Base-by-base conservation (phyloP, 805 yeast species). In the Monosporozyma aerobia region DNA sequence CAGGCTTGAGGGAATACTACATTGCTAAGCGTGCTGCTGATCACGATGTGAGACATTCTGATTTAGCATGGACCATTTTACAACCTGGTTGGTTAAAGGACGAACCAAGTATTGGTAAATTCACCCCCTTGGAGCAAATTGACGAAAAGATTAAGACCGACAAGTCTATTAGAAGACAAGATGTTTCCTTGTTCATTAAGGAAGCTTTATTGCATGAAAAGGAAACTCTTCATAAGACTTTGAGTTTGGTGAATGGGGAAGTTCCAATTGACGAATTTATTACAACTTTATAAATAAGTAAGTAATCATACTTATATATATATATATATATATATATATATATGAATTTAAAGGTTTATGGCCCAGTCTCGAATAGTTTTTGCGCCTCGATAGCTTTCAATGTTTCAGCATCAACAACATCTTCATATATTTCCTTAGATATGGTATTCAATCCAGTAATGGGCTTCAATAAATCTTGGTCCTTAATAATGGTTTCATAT, bases 21-120 rank as follows among this genome's bases (percentile, higher is more conserved):
- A 78, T 79, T 53, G 82, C 85, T 13, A 82, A 82, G 65, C 77
- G 77, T 59, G 79, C 79, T 51, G 85, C 87, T 3, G 87, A 82
- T 60, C 63, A 72, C 45, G 70, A 68, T 46, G 57, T 75, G 50
- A 73, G 74, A 52, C 63, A 67, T 29, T 62, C 73, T 10, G 63
- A 67, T 1, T 69, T 77, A 57, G 77, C 80, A 57, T 82, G 71
- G 69, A 81, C 86, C 1, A 79, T 82, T 49, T 62, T 82, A 47
- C 78, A 75, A 56, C 87, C 87, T 1, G 80, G 82, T 2, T 9
- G 49, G 13, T 69, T 58, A 23, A 37, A 30, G 10, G 46, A 44
- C 10, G 50, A 65, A 1, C 63, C 57, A 8, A 73, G 71, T 0
- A 71, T 77, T 3, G 83, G 82, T 1, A 73, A 72, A 50, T 68